These are phyloP conservation scores for Globisporangium okanoganense DNA, from an alignment of 352 stramenopile genomes.

Conservation along the genomic window DNA sequence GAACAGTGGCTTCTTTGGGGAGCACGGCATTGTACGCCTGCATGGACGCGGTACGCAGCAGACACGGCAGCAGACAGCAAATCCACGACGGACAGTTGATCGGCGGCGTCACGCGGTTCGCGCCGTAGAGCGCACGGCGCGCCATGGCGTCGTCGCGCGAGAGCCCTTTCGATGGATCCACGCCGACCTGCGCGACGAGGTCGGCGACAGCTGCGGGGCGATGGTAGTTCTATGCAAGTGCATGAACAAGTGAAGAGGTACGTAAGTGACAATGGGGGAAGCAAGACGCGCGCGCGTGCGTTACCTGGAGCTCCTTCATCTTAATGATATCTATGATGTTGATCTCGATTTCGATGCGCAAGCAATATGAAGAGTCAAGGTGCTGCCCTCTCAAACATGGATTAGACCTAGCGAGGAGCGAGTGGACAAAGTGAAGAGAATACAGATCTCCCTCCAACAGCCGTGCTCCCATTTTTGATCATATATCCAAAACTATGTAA, in stretches of 20 bases:
- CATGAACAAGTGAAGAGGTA: not conserved
- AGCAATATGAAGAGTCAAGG: no score
- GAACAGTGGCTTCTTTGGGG: slow-evolving; percentile 88
- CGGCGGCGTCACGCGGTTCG: slow-evolving; percentile 89
- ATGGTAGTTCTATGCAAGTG: slow-evolving; percentile 32
- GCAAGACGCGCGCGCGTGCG: no score
- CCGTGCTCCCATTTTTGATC: no score
- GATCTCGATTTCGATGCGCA: no score
- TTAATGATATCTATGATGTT: no score
- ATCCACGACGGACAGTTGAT: slow-evolving; percentile 93
- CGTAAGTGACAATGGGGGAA: not conserved
- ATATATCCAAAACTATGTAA: no score
- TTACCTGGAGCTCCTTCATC: no score
- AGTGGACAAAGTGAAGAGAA: no score
- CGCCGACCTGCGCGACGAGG: slow-evolving; percentile 58
- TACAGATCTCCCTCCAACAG: no score
- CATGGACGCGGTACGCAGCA: slow-evolving; percentile 90
- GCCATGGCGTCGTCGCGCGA: slow-evolving; percentile 73
- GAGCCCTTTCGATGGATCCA: slow-evolving; percentile 52
- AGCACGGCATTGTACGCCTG: slow-evolving; percentile 82
- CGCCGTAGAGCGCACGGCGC: slow-evolving; percentile 59
- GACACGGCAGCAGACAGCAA: slow-evolving; percentile 92
- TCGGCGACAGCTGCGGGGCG: slow-evolving; percentile 36
- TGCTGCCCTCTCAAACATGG: no score
- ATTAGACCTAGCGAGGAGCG: no score